Conservation (phyloP, 1,139 yeast species). For the Pichia sp. region DNA sequence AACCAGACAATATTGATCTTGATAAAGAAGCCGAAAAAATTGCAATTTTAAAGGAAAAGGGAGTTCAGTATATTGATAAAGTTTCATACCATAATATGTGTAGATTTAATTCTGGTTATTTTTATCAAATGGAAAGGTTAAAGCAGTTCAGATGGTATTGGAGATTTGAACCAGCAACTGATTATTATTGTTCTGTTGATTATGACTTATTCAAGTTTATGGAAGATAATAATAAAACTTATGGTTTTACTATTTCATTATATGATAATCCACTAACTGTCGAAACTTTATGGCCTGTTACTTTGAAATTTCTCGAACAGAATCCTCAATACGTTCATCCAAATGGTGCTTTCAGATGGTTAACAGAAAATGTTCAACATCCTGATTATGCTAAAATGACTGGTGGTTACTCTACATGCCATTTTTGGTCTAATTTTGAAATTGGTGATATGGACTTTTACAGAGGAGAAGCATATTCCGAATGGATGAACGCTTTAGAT, state of each 20-base stretch:
- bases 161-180: conserved; percentile 52
- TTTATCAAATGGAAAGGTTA: conserved; percentile 44
- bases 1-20: conserved; percentile 40
- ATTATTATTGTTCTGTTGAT: conserved; percentile 41
- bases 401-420: conserved; percentile 58
- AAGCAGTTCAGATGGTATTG: conserved; percentile 43
- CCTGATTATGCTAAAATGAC: conserved; percentile 39
- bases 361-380: conserved; percentile 44
- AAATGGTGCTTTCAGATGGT: conserved; percentile 49
- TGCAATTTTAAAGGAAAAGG: conserved; percentile 32
- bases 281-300: conserved; percentile 47
- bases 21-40: conserved; percentile 31
- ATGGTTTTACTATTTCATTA: conserved; percentile 47
- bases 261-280: conserved; percentile 45
- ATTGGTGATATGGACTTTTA: conserved; percentile 78
- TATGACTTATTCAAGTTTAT: conserved; percentile 52
- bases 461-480: conserved; percentile 56
- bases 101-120: conserved; percentile 45
- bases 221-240: conserved; percentile 42
- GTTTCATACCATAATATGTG: conserved; percentile 53
- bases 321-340: conserved; percentile 44
- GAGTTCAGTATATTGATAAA: conserved; percentile 43
- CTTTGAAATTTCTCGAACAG: conserved; percentile 41
- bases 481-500: conserved; percentile 64
- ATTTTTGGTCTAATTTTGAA: conserved; percentile 92